Base-by-base conservation (phyloP, 345 rosid genomes). In the Brassica carinata region DNA sequence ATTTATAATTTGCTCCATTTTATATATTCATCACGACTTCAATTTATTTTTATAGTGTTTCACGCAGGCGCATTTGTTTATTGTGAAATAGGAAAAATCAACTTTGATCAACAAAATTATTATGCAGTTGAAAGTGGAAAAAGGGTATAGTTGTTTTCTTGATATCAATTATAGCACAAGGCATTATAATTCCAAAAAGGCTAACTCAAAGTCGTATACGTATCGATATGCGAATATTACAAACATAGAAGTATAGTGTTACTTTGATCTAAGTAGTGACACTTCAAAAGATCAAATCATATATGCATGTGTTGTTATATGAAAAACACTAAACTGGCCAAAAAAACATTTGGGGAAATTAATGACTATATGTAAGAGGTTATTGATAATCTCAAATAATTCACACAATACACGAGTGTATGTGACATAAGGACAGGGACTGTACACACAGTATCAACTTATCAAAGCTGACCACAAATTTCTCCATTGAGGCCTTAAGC, bases 71-170 rank as follows among this genome's bases (percentile, higher is more conserved):
- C 63, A 67, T 40, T 73, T 30, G 36, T 67, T 67, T 72, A 72
- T 65, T 55, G 61, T 17, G 1, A 31, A 36, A 53, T 78, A 65
- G 31, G 10, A 17, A 73, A 73, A 40, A 13, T 4, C 82, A 67
- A 78, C 77, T 79, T 79, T 79, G 68, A 59, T 73, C 14, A 80
- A 51, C 79, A 15, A 62, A 74, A 80, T 80, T 45, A 80, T 80
- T 63, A 68, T 67, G 71, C 57, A 48, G 68, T 74, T 80, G 83
- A 80, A 74, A 79, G 61, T 59, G 53, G 53, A 7, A 29, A 31
- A 73, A 79, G 18, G 63, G 78, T 59, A 30, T n/a, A 67, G 19
- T 45, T 79, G 38, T 79, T 73, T 79, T 79, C 82, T 59, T 67
- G 73, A 67, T 72, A 31, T 31, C 73, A 79, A 79, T 73, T 79